A percentile compares a stretch with the other conserved stretches of the same genome.
phyloP scores from a whole-genome alignment of 805 yeast species.

The Cyberlindnera subsufficiens region DNA sequence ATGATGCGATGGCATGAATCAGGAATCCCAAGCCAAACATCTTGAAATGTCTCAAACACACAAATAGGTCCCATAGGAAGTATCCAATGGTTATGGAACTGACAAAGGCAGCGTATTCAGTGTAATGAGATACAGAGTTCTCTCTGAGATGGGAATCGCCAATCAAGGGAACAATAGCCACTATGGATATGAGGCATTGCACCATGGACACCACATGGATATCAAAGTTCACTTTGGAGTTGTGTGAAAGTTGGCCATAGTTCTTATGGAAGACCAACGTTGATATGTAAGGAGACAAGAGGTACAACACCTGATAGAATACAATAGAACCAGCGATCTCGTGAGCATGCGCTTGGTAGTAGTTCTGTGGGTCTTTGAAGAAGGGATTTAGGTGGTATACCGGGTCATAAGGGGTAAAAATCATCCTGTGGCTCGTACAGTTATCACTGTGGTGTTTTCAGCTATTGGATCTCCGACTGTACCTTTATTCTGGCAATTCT shows the following conservation, averaged over 20 bases:
- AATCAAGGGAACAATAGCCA: slow-evolving; percentile 58
- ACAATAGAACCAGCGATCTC: slow-evolving; percentile 58
- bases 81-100: slow-evolving; percentile 75
- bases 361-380: slow-evolving; percentile 32
- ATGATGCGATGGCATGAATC: slow-evolving; percentile 78
- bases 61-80: slow-evolving; percentile 82
- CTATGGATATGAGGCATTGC: slow-evolving; percentile 66
- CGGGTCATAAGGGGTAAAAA: slow-evolving; percentile 11
- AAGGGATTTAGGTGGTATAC: slow-evolving; percentile 23
- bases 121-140: slow-evolving; percentile 60
- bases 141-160: slow-evolving; percentile 41
- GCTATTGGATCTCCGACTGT: no score
- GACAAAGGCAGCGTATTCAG: slow-evolving; percentile 72
- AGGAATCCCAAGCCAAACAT: slow-evolving; percentile 79
- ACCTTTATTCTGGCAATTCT: no score
- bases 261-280: slow-evolving; percentile 42
- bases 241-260: slow-evolving; percentile 43
- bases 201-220: slow-evolving; percentile 87
- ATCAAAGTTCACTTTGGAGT: slow-evolving; percentile 69
- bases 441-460: no score
- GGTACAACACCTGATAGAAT: slow-evolving; percentile 54
- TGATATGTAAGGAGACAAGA: slow-evolving; percentile 46
- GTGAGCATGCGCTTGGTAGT: slow-evolving; percentile 59
- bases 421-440: slow-evolving; percentile 5
- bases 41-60: slow-evolving; percentile 57